Evolutionary conservation across 2,329 filamentous ascomycete genomes (phyloP), one percentile per base, ranked within the genome.

Genomic region (Claviceps spartinae): DNA sequence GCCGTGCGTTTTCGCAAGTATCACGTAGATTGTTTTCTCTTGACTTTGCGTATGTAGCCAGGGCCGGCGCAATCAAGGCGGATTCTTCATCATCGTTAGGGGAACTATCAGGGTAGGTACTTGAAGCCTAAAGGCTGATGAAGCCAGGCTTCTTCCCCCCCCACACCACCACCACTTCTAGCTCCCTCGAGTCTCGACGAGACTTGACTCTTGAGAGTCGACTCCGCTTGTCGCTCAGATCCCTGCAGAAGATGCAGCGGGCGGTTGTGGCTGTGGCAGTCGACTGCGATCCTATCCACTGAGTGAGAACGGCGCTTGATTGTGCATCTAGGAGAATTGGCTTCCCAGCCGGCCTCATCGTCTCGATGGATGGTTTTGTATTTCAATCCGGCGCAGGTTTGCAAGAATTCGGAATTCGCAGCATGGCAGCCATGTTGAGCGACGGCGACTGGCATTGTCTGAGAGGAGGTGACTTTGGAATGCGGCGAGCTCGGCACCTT

Each of bases 221-320:
- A 46, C 52, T 51, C 52, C 49, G 49, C 53, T 48, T 50, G 45
- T 57, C 50, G 51, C 54, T 51, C 50, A 47, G 57, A 61, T 60
- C 59, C 59, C 58, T 61, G 59, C 52, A 47, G 52, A 53, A 52
- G 30, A 56, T 50, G 51, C 47, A 54, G 54, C 54, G 53, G 56
- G 55, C 55, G 52, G 54, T 38, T 51, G 47, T 54, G 41, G 20
- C 18, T 18, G 38, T 41, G 38, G 38, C 38, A 16, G 38, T n/a
- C 38, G 14, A 22, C n/a, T 22, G 18, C 20, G 40, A 20, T 34
- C 8, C 30, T 34, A 4, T 34, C 30, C 3, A 34, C 30, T 34
- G 30, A 11, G 30, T 11, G 30, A 34, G 30, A 9, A 34, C 38
- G 38, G n/a, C 38, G 5, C 7, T n/a, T n/a, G 38, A 41, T n/a